Conservation (phyloP, 768 basidiomycete genomes). For the Suillus decipiens region DNA sequence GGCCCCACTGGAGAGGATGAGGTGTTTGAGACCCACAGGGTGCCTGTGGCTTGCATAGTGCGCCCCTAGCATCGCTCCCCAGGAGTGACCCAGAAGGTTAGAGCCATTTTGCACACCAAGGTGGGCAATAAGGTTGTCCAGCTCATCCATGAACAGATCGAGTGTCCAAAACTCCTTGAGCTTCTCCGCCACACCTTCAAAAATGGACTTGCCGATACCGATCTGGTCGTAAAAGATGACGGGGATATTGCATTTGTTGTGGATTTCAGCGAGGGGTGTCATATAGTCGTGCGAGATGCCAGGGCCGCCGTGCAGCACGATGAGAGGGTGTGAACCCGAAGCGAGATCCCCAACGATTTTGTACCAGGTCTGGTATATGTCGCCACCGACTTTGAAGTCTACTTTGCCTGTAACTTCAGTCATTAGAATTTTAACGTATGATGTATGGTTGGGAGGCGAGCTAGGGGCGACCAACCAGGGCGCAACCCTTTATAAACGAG, state of each 20-base stretch:
- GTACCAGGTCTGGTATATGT: slow-evolving; percentile 49
- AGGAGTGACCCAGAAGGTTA: slow-evolving; percentile 49
- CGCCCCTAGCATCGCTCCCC: slow-evolving; percentile 49
- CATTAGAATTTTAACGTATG: neutral
- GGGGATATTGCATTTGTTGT: slow-evolving; percentile 24
- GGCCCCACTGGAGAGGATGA: slow-evolving; percentile 29
- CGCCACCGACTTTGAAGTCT: slow-evolving; percentile 3
- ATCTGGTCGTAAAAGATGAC: slow-evolving; percentile 49
- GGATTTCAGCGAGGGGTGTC: slow-evolving; percentile 33
- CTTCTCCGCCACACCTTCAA: slow-evolving; percentile 33
- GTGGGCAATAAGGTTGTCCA: slow-evolving; percentile 44
- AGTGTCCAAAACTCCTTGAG: slow-evolving; percentile 38
- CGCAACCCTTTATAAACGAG: neutral
- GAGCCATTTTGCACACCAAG: slow-evolving; percentile 42
- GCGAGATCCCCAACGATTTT: slow-evolving; percentile 47
- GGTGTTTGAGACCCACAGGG: slow-evolving; percentile 36
- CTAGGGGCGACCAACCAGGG: neutral
- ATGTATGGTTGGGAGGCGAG: neutral
- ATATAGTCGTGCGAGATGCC: slow-evolving; percentile 46
- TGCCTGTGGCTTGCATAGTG: slow-evolving; percentile 34
- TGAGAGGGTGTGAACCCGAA: slow-evolving; percentile 41
- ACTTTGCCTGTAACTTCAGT: slow-evolving; percentile 7
- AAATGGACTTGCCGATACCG: slow-evolving; percentile 41
- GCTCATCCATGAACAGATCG: slow-evolving; percentile 51
- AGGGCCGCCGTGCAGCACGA: slow-evolving; percentile 57